phyloP scores from a whole-genome alignment of 1,284 basidiomycete genomes.

The Farysia itapuensis region DNA sequence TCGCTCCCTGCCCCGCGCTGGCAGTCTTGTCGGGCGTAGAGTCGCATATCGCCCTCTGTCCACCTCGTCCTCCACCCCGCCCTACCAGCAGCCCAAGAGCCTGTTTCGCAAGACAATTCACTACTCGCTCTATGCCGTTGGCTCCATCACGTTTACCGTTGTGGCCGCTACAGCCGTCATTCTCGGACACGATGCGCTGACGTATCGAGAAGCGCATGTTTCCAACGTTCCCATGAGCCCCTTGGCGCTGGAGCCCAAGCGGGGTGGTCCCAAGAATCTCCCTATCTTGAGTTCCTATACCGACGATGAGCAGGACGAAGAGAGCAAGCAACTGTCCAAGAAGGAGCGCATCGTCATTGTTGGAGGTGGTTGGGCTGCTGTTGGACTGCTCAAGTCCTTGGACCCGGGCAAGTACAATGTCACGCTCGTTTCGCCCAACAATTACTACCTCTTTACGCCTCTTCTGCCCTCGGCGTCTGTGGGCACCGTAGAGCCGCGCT shows the following conservation, averaged over 20 bases:
- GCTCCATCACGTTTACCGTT: constrained; percentile 48
- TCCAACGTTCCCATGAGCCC: constrained; percentile 41
- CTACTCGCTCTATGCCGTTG: constrained; percentile 21
- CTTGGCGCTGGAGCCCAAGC: constrained; percentile 37
- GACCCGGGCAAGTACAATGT: constrained; percentile 56
- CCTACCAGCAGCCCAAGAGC: constrained; percentile 8
- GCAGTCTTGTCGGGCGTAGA: too few species aligned
- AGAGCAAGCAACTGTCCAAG: constrained; percentile 10
- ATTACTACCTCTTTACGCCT: constrained; percentile 59
- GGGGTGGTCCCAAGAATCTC: constrained; percentile 54
- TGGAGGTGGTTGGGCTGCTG: constrained; percentile 58
- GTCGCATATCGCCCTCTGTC: too few species aligned
- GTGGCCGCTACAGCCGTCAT: constrained; percentile 34
- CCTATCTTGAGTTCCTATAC: constrained; percentile 47
- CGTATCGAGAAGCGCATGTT: constrained; percentile 45
- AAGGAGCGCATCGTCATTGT: constrained; percentile 59
- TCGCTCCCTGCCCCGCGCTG: too few species aligned
- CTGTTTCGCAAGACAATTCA: constrained; percentile 13
- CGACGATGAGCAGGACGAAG: constrained; percentile 34
- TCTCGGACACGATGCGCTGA: constrained; percentile 48
- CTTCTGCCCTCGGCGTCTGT: constrained; percentile 57
- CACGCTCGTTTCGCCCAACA: constrained; percentile 55
- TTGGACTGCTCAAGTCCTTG: constrained; percentile 49
- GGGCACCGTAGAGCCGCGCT: constrained; percentile 56
- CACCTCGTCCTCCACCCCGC: too few species aligned